Conservation (phyloP, 2,329 filamentous ascomycete species). For the Cryphonectria radicalis region DNA sequence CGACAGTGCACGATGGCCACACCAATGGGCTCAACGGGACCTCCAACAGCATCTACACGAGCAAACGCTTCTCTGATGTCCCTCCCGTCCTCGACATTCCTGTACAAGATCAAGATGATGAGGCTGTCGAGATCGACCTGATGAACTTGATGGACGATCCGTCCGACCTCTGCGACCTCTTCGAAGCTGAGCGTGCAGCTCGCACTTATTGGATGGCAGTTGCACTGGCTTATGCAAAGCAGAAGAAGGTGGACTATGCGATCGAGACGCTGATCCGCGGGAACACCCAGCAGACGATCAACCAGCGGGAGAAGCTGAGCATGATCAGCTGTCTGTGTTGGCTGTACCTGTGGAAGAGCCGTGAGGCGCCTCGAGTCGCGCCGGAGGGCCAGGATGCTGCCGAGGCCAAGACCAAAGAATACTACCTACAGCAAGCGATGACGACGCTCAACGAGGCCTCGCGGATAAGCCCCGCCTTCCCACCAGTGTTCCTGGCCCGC, state of each 20-base stretch:
- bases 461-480: conserved; percentile 88
- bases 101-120: conserved; percentile 67
- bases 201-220: conserved; percentile 99
- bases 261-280: conserved; percentile 77
- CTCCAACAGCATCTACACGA: conserved; percentile 43
- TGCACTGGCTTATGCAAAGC: conserved; percentile 93
- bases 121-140: conserved; percentile 89
- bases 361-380: conserved; percentile 70
- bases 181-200: conserved; percentile 91
- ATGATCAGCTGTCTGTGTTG: conserved; percentile 86
- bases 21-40: conserved; percentile 50
- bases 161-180: conserved; percentile 89
- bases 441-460: conserved; percentile 93
- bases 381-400: conserved; percentile 66
- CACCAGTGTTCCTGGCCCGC: conserved; percentile 87
- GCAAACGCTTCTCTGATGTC: conserved; percentile 67
- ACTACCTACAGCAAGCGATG: conserved; percentile 89
- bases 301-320: conserved; percentile 81
- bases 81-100: conserved; percentile 69
- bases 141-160: conserved; percentile 91
- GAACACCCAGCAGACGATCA: conserved; percentile 70
- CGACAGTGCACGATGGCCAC: conserved; percentile 48
- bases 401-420: conserved; percentile 88
- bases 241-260: conserved; percentile 86
- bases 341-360: conserved; percentile 88